phyloP scores from a whole-genome alignment of 495 filamentous ascomycete species.

The Penicillium malachiteum region DNA sequence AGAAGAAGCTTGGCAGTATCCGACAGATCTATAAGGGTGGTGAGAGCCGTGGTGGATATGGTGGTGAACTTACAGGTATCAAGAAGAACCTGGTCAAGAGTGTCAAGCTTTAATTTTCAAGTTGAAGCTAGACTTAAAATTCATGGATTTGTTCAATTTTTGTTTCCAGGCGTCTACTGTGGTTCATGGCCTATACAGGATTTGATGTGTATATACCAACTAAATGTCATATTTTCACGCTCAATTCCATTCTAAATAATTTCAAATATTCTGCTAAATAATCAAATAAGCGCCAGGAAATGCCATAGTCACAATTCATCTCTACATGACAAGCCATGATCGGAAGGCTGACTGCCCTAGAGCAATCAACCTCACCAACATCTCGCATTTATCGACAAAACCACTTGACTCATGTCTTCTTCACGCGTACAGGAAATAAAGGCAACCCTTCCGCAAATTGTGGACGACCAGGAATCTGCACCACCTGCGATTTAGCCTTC shows the following conservation, averaged over 20 bases:
- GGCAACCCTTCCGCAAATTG: constrained; percentile 15
- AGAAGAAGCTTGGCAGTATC: constrained; percentile 87
- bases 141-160: constrained; percentile 20
- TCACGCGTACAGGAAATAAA: constrained; percentile 9
- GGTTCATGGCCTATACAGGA: constrained; percentile 28
- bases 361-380: too few relatives aligned
- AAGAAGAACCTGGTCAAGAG: constrained; percentile 91
- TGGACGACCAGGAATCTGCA: constrained; percentile 10
- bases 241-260: background rate
- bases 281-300: too few relatives aligned
- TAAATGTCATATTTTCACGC: constrained; percentile 9
- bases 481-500: constrained; percentile 7
- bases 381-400: too few relatives aligned
- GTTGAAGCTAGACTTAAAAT: constrained; percentile 11
- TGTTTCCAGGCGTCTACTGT: constrained; percentile 31
- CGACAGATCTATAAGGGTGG: constrained; percentile 85
- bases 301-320: too few relatives aligned
- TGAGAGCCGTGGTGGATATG: constrained; percentile 82
- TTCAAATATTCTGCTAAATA: too few relatives aligned
- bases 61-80: constrained; percentile 91
- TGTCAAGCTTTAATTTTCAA: constrained; percentile 66
- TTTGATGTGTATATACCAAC: constrained; percentile 29
- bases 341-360: too few relatives aligned
- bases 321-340: too few relatives aligned
- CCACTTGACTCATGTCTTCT: background rate